Base-by-base conservation (phyloP, 345 rosid genomes). In the Boechera stricta region DNA sequence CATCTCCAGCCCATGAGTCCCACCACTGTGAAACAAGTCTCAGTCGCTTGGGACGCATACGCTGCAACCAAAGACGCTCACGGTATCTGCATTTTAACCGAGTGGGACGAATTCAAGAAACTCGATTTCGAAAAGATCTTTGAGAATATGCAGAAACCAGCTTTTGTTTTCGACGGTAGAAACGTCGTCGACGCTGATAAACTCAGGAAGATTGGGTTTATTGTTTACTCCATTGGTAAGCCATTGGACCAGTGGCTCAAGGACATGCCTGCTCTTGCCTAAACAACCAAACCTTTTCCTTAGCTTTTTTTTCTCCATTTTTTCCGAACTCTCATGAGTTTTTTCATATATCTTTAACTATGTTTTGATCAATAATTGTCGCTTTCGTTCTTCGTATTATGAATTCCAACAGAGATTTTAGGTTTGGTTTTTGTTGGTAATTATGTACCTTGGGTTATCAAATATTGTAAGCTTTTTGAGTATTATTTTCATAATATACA, bases 1-100 rank as follows among this genome's bases (percentile, higher is more conserved):
- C 98, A 93, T 82, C 89, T 93, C 71, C 98, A 93, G 83, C 98
- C 98, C 13, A 86, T 87, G 95, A 91, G 95, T 52, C 97, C 93
- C 48, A 77, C 93, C 48, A 81, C 89, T 0, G 91, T 89, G 73
- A 89, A 89, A 82, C 97, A 91, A 87, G 98, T 93, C 47, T 78
- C 68, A 3, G 85, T 86, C 11, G 88, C 80, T 7, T 88, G 95
- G 93, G 90, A 91, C 56, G 97, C 97, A 11, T 91, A 91, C 15
- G 85, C 82, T 54, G 97, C 98, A 69, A 75, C 87, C 36, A 91
- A 88, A 84, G 92, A 84, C 57, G 98, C 98, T 10, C 98, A 93
- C 38, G 97, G 88, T 26, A 35, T 93, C 61, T 93, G 98, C 84
- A 86, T 93, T 77, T 80, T 93, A 78, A 93, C 98, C 0, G 97